Evolutionary conservation across 148 eudicot genomes (phyloP), one percentile per base, ranked within the genome.

Genomic region (Rhododendron ovatum): DNA sequence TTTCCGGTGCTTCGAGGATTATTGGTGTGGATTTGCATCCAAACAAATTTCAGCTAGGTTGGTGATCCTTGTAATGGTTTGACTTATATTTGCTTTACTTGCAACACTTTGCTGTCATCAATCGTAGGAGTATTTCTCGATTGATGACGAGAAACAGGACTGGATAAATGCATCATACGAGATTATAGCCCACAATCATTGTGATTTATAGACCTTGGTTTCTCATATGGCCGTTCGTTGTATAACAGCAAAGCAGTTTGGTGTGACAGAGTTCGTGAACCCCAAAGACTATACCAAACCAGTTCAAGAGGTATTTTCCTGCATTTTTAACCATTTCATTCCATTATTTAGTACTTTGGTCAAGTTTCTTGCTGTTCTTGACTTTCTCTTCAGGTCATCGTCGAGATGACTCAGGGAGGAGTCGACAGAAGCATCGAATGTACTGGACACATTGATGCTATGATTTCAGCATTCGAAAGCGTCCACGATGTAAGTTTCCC

Each of bases 381-480:
- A 51, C 17, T 10, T 13, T 1, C 12, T 47, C 50, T 51, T 51
- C 92, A 91, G 91, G 91, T 11, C 83, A 63, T 63, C 9, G 28
- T 11, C 9, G 28, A 63, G 69, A 63, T 63, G 69, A 24, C 69
- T 63, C 12, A 86, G 82, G 95, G 95, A 14, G 95, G 95, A 69
- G 95, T 88, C 20, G 95, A 91, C 84, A 73, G 93, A 20, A 88
- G 91, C 35, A 79, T 93, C 24, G 95, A 93, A 65, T 93, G 93
- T 45, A 93, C 93, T 61, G 95, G 95, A 65, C 90, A 88, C 35
- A 22, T 88, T 61, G 87, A 90, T n/a, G 92, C 92, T 41, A 93
- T 93, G 95, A 91, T 93, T 24, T 90, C 92, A 33, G 93, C 93
- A 57, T 91, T 93, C 14, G 93, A 91, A 88, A 90, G 92, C 65